Percentiles rank a stretch among this genome's conserved stretches.
Evolutionary conservation across 805 yeast genomes (phyloP).

Genomic region (Metschnikowia santaceciliae): DNA sequence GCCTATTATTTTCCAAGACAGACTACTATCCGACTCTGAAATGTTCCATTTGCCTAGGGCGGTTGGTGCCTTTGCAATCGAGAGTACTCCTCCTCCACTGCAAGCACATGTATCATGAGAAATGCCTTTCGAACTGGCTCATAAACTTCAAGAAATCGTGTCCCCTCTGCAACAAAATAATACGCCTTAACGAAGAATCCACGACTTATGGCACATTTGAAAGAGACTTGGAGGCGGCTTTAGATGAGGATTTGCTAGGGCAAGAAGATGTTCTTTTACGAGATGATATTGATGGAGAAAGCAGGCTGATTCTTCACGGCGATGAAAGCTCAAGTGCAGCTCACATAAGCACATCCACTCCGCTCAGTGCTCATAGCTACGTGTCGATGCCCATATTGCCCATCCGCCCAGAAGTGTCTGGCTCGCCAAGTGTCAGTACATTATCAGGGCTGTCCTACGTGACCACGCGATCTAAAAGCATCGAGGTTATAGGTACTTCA

Average conservation of each 20-base stretch:
- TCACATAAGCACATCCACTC: background rate
- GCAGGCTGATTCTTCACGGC: background rate
- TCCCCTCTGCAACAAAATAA: slow-evolving; percentile 51
- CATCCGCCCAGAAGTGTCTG: background rate
- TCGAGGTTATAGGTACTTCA: background rate
- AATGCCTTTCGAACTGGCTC: slow-evolving; percentile 59
- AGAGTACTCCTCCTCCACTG: slow-evolving; percentile 54
- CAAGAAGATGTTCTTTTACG: background rate
- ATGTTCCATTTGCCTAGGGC: slow-evolving; percentile 59
- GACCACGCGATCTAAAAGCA: background rate
- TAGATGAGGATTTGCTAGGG: background rate
- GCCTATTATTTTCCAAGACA: slow-evolving; percentile 7
- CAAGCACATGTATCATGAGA: slow-evolving; percentile 57
- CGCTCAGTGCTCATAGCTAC: background rate
- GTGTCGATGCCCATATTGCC: slow-evolving; percentile 2
- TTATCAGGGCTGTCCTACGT: background rate
- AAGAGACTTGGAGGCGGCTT: slow-evolving; percentile 10
- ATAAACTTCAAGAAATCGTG: slow-evolving; percentile 50
- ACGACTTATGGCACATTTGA: slow-evolving; percentile 8
- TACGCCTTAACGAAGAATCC: background rate
- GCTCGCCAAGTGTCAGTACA: background rate
- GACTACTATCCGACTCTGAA: slow-evolving; percentile 36
- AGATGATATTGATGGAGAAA: background rate
- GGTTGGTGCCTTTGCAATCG: slow-evolving; percentile 43
- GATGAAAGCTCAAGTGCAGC: background rate